Percentiles rank a stretch among this genome's conserved stretches.
Evolutionary conservation across 306 rosid genomes (phyloP).

Genomic region (Sicyos baderoa): DNA sequence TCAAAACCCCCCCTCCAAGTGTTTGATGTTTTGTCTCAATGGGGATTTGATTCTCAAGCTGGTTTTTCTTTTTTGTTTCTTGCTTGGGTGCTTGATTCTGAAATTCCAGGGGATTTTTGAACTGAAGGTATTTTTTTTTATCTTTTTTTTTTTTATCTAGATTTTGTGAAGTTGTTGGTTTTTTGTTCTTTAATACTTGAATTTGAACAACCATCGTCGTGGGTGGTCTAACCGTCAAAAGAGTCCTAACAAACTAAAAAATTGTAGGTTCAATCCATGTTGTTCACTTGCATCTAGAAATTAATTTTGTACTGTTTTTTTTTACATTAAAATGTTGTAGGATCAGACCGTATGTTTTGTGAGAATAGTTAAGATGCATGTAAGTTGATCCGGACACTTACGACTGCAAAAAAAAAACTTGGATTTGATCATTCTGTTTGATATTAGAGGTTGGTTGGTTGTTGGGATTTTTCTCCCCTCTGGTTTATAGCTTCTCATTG

Average conservation of each 20-base stretch:
- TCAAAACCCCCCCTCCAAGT: slow-evolving; percentile 4
- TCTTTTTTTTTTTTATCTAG: neutral
- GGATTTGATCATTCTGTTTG: neutral
- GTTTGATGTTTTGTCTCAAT: neutral
- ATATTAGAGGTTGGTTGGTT: neutral
- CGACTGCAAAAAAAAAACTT: neutral
- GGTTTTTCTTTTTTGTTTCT: neutral
- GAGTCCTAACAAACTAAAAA: too few species aligned
- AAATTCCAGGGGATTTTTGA: neutral
- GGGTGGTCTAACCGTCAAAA: too few species aligned
- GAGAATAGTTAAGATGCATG: too few species aligned
- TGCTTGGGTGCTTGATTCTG: neutral
- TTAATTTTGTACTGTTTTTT: too few species aligned
- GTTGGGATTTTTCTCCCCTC: slow-evolving; percentile 3
- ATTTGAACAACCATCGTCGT: too few species aligned
- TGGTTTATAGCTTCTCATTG: slow-evolving; percentile 5
- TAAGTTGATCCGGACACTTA: too few species aligned
- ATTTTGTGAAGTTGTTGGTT: neutral
- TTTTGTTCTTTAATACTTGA: neutral
- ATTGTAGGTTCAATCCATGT: too few species aligned
- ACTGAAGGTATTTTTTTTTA: neutral
- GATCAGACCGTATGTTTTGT: too few species aligned
- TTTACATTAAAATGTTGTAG: too few species aligned
- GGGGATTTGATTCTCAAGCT: neutral
- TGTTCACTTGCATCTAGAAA: too few species aligned